These are phyloP conservation scores for Pythium phragmitis DNA, from an alignment of 352 stramenopile genomes.

Conservation along the genomic window DNA sequence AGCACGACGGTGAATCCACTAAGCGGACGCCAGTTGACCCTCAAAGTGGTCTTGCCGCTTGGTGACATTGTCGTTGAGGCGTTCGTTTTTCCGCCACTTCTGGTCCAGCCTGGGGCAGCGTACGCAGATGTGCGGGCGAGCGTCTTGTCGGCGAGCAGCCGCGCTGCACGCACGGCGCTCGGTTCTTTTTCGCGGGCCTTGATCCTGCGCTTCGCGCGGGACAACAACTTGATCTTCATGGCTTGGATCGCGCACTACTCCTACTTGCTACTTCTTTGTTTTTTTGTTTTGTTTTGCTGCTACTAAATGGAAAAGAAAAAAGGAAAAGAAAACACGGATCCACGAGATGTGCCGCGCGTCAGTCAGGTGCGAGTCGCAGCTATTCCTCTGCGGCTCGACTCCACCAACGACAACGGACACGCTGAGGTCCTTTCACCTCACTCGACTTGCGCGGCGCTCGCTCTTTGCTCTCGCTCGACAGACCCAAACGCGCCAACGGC, in stretches of 20 bases:
- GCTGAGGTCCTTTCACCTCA: constrained; percentile 8
- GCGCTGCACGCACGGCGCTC: neutral
- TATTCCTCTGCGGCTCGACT: constrained; percentile 26
- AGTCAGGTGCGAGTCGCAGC: constrained; percentile 17
- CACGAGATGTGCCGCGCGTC: neutral
- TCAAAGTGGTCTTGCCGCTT: neutral
- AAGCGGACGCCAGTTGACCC: neutral
- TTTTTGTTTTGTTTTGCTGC: constrained; percentile 5
- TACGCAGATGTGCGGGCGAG: neutral
- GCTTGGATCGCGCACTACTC: constrained; percentile 10
- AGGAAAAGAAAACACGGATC: constrained; percentile 13
- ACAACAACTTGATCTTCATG: constrained; percentile 21
- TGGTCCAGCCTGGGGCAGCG: neutral
- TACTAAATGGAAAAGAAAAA: constrained; percentile 15
- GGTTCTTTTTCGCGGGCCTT: constrained; percentile 4
- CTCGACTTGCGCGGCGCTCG: neutral
- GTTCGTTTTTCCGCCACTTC: neutral
- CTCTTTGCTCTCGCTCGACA: neutral
- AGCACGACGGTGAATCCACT: neutral
- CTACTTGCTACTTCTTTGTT: constrained; percentile 16
- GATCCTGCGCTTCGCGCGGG: constrained; percentile 5
- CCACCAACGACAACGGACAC: neutral
- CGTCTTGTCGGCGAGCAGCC: neutral
- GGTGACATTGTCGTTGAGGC: neutral
- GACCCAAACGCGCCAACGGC: neutral